Percentiles rank a stretch among this genome's conserved stretches.
Conservation (phyloP, 2,329 filamentous ascomycete species). For the Mariannaea elegans region DNA sequence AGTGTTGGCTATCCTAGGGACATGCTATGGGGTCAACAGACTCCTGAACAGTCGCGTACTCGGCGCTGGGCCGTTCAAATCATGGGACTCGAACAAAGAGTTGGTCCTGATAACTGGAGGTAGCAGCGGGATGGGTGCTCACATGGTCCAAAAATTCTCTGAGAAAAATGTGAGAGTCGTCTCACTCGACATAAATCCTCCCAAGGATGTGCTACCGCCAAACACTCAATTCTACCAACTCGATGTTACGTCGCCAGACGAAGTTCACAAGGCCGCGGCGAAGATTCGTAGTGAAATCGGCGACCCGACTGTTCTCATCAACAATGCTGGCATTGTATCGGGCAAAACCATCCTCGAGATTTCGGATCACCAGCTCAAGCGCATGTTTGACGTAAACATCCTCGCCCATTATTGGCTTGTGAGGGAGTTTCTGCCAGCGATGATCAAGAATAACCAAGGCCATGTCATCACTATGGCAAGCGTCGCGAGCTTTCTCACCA, state of each 20-base stretch:
- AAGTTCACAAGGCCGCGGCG: constrained; percentile 8
- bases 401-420: constrained; percentile 69
- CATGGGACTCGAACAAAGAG: constrained; percentile 12
- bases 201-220: neutral
- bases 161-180: constrained; percentile 14
- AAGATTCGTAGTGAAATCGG: constrained; percentile 19
- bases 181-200: constrained; percentile 12
- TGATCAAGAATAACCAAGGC: constrained; percentile 69
- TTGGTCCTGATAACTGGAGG: constrained; percentile 18
- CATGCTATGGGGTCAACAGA: constrained; percentile 5
- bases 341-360: constrained; percentile 6
- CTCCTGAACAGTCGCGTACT: neutral
- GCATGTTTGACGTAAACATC: constrained; percentile 68
- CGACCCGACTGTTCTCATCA: constrained; percentile 25
- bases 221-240: constrained; percentile 15
- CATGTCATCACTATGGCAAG: constrained; percentile 74
- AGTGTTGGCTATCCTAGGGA: neutral
- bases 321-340: constrained; percentile 22
- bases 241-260: constrained; percentile 19
- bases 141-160: constrained; percentile 12
- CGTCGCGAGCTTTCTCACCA: constrained; percentile 64
- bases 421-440: constrained; percentile 69
- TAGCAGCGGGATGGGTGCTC: constrained; percentile 17
- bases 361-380: constrained; percentile 2
- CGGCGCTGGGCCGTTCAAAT: neutral